Evolutionary conservation across 306 rosid genomes (phyloP).

Genomic region (Quercus glauca): DNA sequence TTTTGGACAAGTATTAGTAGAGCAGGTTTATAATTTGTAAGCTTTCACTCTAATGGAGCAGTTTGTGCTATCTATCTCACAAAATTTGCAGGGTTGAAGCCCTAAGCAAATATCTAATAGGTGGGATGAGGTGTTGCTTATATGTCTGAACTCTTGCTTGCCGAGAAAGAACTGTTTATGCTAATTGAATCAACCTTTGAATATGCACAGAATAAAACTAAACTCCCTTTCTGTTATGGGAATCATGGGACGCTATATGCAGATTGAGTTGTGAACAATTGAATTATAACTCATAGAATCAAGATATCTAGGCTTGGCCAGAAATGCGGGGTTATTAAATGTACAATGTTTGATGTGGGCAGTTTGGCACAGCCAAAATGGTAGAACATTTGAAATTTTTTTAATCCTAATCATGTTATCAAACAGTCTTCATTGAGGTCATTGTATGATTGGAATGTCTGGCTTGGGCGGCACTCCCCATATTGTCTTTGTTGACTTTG

Average conservation of each 20-base stretch:
- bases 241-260: neutral
- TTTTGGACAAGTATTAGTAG: neutral
- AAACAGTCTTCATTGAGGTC: too few relatives aligned
- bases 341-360: too few relatives aligned
- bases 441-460: too few relatives aligned
- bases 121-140: neutral
- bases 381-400: too few relatives aligned
- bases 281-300: neutral
- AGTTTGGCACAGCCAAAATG: too few relatives aligned
- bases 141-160: conserved; percentile 1
- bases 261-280: neutral
- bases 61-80: neutral
- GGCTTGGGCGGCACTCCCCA: too few relatives aligned
- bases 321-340: neutral
- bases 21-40: too few relatives aligned
- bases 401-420: too few relatives aligned
- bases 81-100: neutral
- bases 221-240: neutral
- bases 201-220: neutral
- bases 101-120: neutral
- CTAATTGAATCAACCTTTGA: neutral
- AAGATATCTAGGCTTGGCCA: neutral
- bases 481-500: too few relatives aligned
- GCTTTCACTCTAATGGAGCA: neutral
- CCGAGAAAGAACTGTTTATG: neutral